phyloP scores from a whole-genome alignment of 2,329 filamentous ascomycete genomes.

The Alternaria consortialis region DNA sequence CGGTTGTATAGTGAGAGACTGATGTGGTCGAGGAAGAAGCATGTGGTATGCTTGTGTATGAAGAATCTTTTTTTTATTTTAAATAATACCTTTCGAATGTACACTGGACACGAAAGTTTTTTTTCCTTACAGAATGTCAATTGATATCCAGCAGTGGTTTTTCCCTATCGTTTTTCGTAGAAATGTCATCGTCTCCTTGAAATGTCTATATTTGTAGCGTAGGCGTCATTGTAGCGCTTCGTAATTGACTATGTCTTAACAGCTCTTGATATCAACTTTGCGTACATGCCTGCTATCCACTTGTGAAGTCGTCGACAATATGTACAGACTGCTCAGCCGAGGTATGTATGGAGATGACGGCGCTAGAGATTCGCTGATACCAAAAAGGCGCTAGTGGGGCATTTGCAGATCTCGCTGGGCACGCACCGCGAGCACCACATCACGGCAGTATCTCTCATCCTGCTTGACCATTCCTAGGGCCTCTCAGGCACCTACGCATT shows the following conservation, averaged over 20 bases:
- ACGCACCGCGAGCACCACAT: conserved; percentile 27
- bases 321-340: no score
- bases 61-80: conserved; percentile 10
- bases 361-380: not conserved
- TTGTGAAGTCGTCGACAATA: not conserved
- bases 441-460: conserved; percentile 36
- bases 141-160: conserved; percentile 15
- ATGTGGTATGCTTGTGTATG: conserved; percentile 6
- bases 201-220: not conserved
- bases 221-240: not conserved
- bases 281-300: not conserved
- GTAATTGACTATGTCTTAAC: not conserved
- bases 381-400: conserved; percentile 1
- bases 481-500: conserved; percentile 18
- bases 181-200: conserved; percentile 6
- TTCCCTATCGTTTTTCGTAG: not conserved
- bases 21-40: not conserved
- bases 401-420: not conserved
- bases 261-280: not conserved
- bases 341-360: not conserved
- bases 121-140: conserved; percentile 17
- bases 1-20: not conserved
- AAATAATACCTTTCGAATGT: conserved; percentile 22
- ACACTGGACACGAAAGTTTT: conserved; percentile 15
- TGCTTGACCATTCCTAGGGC: conserved; percentile 24